Base-by-base conservation (phyloP, 2,329 filamentous ascomycete genomes). In the Dichotomopilus funicola region DNA sequence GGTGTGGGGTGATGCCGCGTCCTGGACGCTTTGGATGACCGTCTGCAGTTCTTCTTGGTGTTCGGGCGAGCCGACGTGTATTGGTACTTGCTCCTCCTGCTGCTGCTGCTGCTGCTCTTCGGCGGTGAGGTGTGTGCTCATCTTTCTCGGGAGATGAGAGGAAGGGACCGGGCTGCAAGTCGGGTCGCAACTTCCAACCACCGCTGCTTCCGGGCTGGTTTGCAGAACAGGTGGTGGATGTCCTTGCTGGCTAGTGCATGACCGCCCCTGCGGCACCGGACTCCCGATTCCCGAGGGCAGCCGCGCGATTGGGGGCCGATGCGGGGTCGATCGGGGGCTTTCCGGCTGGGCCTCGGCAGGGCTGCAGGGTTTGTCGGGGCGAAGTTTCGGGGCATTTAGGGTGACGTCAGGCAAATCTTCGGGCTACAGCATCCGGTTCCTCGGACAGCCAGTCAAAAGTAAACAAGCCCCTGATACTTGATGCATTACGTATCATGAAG, bases 21-120 rank as follows among this genome's bases (percentile, higher is more conserved):
- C 61, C 41, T 51, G 61, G 50, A 62, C 55, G 57, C 57, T 59
- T 47, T 62, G 63, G 59, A 58, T 58, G 47, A 62, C 56, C 7
- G 54, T 59, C 50, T 62, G 56, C 38, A 57, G 57, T 58, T 60
- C 62, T 44, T 56, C 52, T 10, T 47, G 42, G 40, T 50, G 38
- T 34, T 51, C 40, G 33, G 43, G 35, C 6, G 46, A 34, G 37
- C 46, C 49, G 36, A 51, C 42, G 13, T 51, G 31, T n/a, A 42
- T 31, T 45, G 36, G 50, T n/a, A 41, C 53, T 27, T 27, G 19
- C 19, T 27, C 19, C 19, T 27, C 19, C 19, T 27, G 19, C 19
- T 27, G 19, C 19, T 27, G 19, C 19, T 38, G 44, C 43, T 37
- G 27, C n/a, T 58, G 49, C 7, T 57, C 47, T 27, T 19, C 45